Evolutionary conservation across 176 grass and related monocot genomes (phyloP), one percentile per base, ranked within the genome.

Genomic region (Phoenix dactylifera): DNA sequence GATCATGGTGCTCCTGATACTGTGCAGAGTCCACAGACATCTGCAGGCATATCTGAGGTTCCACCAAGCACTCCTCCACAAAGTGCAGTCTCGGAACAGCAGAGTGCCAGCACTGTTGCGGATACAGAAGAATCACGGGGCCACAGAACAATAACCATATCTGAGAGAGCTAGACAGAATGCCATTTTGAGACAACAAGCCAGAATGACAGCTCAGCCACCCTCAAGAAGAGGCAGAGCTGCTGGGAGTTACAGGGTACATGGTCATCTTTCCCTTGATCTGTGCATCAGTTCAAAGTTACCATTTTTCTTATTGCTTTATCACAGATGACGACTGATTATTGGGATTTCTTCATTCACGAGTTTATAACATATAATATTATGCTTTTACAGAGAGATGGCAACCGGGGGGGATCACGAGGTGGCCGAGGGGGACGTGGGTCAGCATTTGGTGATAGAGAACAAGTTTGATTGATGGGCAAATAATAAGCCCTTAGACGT

Each of bases 91-190:
- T 55, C 82, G 24, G 82, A 75, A 58, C 74, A 64, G 39, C 79
- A 69, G 49, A 80, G 64, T 54, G 44, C 68, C 4, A 55, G 55
- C 71, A 56, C 50, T 28, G 23, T 17, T 51, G 4, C 60, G 24
- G 77, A 83, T n/a, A 65, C 28, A 9, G 61, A 67, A 58, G 84
- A 83, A 59, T 65, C 69, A 61, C 80, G 84, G 28, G 70, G 18
- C 65, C 49, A 80, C 53, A 90, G 35, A 71, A 90, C 80, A 55
- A 95, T 90, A 62, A 78, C 66, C 20, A 60, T 96, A 22, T 15
- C 29, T 26, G 70, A 87, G 71, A 87, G 91, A 29, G 83, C 86
- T 7, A 59, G 24, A 5, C 59, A 74, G 44, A 90, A 90, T 77
- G 66, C 79, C 24, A 59, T 30, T 65, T 19, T 71, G 5, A 81